These are phyloP conservation scores for Chrysosporium queenslandicum DNA, from an alignment of 2,329 filamentous ascomycete genomes.

Conservation along the genomic window DNA sequence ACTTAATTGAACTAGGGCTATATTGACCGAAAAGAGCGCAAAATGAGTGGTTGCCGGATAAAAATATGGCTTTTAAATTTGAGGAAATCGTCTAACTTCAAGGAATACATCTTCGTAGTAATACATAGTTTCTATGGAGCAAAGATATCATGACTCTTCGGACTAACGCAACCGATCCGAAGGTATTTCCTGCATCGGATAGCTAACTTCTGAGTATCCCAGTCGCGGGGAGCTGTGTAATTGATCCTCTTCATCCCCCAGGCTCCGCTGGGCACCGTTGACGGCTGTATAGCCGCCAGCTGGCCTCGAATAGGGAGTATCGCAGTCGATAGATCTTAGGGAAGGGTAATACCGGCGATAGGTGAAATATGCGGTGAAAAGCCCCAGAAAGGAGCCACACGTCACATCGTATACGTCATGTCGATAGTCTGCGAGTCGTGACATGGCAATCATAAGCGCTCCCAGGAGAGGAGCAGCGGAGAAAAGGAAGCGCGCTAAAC, in stretches of 20 bases:
- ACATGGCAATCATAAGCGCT: conserved; percentile 51
- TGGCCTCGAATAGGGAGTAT: conserved; percentile 14
- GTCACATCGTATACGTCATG: conserved; percentile 56
- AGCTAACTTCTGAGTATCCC: conserved; percentile 2
- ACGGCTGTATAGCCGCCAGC: background rate
- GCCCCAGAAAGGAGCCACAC: conserved; percentile 45
- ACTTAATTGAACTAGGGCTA: too few species aligned
- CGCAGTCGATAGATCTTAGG: conserved; percentile 12
- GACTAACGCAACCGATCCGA: background rate
- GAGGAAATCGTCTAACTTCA: too few species aligned
- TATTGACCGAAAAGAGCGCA: too few species aligned
- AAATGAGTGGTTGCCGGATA: too few species aligned
- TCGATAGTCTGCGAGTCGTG: conserved; percentile 53
- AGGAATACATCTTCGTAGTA: too few species aligned
- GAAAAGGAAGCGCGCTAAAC: conserved; percentile 46
- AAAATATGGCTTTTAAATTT: too few species aligned
- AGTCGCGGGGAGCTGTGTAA: background rate
- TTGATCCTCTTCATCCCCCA: conserved; percentile 16
- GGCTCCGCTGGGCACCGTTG: conserved; percentile 11
- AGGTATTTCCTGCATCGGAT: conserved; percentile 9
- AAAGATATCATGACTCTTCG: background rate
- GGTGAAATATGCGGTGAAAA: conserved; percentile 47
- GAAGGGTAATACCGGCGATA: conserved; percentile 52
- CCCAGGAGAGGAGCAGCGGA: conserved; percentile 47
- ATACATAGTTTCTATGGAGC: too few species aligned